Evolutionary conservation across 2,329 filamentous ascomycete species (phyloP).

Genomic region (Blastomyces emzantsi): DNA sequence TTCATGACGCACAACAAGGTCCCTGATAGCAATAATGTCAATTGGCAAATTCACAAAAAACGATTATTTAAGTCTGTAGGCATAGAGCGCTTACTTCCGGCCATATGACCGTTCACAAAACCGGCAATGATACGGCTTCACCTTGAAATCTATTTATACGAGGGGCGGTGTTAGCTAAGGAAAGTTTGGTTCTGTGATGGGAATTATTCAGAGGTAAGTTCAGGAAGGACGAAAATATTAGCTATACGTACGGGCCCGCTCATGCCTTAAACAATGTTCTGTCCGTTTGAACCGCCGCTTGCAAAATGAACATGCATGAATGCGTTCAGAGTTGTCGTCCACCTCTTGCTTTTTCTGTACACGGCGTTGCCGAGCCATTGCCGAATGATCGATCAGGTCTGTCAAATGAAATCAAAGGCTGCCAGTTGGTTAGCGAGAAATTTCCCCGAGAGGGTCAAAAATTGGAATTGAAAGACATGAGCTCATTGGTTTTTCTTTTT

Average conservation of each 20-base stretch:
- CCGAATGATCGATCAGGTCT: background rate
- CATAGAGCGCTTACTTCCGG: slow-evolving; percentile 22
- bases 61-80: background rate
- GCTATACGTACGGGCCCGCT: slow-evolving; percentile 23
- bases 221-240: background rate
- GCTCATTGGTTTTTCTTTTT: too few relatives aligned
- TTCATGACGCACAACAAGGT: slow-evolving; percentile 30
- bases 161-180: background rate
- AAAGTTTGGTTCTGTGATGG: too few relatives aligned
- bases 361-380: background rate
- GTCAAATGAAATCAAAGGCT: background rate
- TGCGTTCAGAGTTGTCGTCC: background rate
- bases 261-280: slow-evolving; percentile 30
- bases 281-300: slow-evolving; percentile 27
- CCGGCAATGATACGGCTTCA: slow-evolving; percentile 27
- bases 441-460: background rate
- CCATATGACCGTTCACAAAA: slow-evolving; percentile 29
- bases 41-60: slow-evolving; percentile 5
- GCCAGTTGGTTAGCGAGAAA: background rate
- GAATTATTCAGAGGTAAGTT: background rate
- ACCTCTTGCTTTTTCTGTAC: background rate
- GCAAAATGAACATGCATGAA: slow-evolving; percentile 22
- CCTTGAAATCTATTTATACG: slow-evolving; percentile 22
- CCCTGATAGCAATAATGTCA: slow-evolving; percentile 16
- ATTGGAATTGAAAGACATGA: too few relatives aligned